Percentiles rank a stretch among this genome's conserved stretches.
phyloP scores from a whole-genome alignment of 495 filamentous ascomycete genomes.

The Hypoxylon crocopeplum region DNA sequence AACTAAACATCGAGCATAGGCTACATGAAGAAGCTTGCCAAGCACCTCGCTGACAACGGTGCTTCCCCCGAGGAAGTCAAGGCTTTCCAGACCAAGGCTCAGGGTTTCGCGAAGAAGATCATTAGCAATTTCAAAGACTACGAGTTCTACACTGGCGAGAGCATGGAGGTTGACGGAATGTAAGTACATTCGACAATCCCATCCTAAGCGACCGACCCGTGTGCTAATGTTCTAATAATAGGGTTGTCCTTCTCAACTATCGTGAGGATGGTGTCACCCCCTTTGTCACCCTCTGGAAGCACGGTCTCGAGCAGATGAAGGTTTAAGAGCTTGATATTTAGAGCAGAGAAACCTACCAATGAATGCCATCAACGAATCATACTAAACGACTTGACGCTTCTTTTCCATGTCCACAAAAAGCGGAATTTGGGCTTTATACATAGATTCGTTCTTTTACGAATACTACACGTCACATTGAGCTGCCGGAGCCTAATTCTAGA shows the following conservation, averaged over 20 bases:
- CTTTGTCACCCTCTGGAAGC: slow-evolving; percentile 92
- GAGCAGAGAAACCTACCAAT: slow-evolving; percentile 2
- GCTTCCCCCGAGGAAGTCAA: slow-evolving; percentile 69
- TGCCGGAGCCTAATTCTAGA: slow-evolving; percentile 18
- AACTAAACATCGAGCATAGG: slow-evolving; percentile 50
- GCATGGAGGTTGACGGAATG: slow-evolving; percentile 93
- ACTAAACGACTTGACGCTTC: slow-evolving; percentile 28
- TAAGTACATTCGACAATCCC: slow-evolving; percentile 41
- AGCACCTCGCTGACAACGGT: slow-evolving; percentile 65
- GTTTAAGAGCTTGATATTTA: slow-evolving; percentile 65
- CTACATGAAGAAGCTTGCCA: slow-evolving; percentile 90
- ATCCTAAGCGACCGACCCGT: neutral
- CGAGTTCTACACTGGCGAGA: slow-evolving; percentile 91
- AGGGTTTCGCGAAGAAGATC: slow-evolving; percentile 77
- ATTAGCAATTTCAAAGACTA: slow-evolving; percentile 88
- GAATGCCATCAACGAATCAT: slow-evolving; percentile 22
- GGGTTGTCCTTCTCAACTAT: slow-evolving; percentile 95
- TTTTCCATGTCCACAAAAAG: slow-evolving; percentile 24
- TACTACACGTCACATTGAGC: slow-evolving; percentile 15
- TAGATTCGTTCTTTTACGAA: slow-evolving; percentile 29
- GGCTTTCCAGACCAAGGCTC: slow-evolving; percentile 77
- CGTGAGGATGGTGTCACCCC: slow-evolving; percentile 94
- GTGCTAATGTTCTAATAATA: slow-evolving; percentile 44
- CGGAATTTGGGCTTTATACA: slow-evolving; percentile 9
- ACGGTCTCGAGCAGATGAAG: slow-evolving; percentile 89